Evolutionary conservation across 306 rosid species (phyloP), one percentile per base, ranked within the genome.

Genomic region (Macrotyloma uniflorum): DNA sequence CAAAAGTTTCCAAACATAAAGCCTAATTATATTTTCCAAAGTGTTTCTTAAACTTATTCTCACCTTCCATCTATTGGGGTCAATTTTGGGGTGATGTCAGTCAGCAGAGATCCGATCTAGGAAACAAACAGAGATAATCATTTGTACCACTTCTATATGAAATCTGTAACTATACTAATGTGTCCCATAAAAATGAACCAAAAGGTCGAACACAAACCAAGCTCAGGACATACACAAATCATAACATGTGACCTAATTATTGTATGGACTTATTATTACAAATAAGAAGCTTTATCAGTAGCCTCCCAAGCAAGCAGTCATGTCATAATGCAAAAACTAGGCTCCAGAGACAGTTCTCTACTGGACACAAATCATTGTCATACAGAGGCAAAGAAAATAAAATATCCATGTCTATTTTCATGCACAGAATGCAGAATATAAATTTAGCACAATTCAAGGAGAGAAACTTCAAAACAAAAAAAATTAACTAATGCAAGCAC

Each of bases 51-150:
- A 59, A 62, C 42, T 61, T 59, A 9, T 59, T 24, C 67, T 58
- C 86, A 92, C 97, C 88, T 84, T 86, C 70, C 89, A 63, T 79
- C 85, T 69, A 70, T 74, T 46, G 88, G 78, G 50, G 79, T 42
- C 54, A 84, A 61, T 45, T 82, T 53, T 54, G 87, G 76, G 23
- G 72, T 76, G 74, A 66, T 62, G 61, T 79, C 84, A 64, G 77
- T 75, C 68, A 86, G 75, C 80, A 90, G 80, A 20, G 82, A 75
- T 80, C 86, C 80, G 5, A 85, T 78, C 93, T 87, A 86, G 55
- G 66, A 50, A 69, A 76, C 72, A 61, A 35, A 67, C 5, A 68
- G 40, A 57, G 15, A 30, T 55, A 72, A 75, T 72, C 67, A 24
- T 20, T 43, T 45, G 16, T 74, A 70, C 14, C 72, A 45, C 65